Conservation (phyloP, 2,329 filamentous ascomycete genomes). For the Cladorrhinum sp. region DNA sequence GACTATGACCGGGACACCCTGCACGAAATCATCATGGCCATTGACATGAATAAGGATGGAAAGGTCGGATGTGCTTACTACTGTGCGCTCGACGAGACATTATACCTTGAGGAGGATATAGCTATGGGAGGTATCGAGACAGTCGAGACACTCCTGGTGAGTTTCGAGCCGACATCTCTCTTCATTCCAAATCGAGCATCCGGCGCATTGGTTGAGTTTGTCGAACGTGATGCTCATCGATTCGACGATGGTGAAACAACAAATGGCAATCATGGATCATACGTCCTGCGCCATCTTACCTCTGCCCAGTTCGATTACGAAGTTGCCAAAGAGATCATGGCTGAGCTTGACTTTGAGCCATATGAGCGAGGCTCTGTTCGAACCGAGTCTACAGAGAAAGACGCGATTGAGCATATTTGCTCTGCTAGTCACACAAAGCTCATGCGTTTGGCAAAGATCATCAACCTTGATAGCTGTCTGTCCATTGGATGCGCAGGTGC, state of each 20-base stretch:
- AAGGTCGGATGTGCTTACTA: slow-evolving; percentile 85
- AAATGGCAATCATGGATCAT: slow-evolving; percentile 24
- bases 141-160: slow-evolving; percentile 58
- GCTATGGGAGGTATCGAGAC: slow-evolving; percentile 65
- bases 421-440: slow-evolving; percentile 60
- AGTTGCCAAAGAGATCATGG: slow-evolving; percentile 62
- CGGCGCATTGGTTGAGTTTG: slow-evolving; percentile 37
- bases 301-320: slow-evolving; percentile 71
- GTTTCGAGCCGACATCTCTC: slow-evolving; percentile 54
- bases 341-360: slow-evolving; percentile 53
- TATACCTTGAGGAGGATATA: slow-evolving; percentile 77
- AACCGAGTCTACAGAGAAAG: slow-evolving; percentile 43
- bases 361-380: slow-evolving; percentile 53
- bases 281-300: slow-evolving; percentile 63
- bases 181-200: slow-evolving; percentile 50
- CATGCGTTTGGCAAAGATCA: slow-evolving; percentile 64
- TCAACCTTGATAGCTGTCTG: slow-evolving; percentile 70
- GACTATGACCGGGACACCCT: slow-evolving; percentile 34
- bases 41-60: slow-evolving; percentile 69
- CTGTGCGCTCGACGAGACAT: slow-evolving; percentile 62
- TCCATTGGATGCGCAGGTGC: slow-evolving; percentile 88
- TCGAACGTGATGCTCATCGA: slow-evolving; percentile 35
- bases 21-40: slow-evolving; percentile 73
- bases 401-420: slow-evolving; percentile 37
- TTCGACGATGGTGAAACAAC: slow-evolving; percentile 26